phyloP scores from a whole-genome alignment of 768 basidiomycete species.

The Phallus indusiatus region DNA sequence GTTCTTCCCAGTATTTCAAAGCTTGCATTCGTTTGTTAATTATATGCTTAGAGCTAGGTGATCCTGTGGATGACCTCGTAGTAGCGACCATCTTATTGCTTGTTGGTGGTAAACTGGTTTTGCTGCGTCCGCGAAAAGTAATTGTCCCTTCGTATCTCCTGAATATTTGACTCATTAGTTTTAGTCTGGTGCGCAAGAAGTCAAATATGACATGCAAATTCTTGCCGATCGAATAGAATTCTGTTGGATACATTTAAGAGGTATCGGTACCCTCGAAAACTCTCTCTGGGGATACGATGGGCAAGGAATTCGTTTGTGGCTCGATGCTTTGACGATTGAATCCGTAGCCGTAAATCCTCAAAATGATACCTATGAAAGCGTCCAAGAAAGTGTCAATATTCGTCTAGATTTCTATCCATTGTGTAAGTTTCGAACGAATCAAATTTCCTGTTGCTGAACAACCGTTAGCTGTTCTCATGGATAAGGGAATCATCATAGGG shows the following conservation, averaged over 20 bases:
- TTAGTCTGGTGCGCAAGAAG: conserved; percentile 77
- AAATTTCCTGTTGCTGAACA: conserved; percentile 5
- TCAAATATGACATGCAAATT: conserved; percentile 95
- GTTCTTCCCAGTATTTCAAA: conserved; percentile 19
- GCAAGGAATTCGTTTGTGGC: conserved; percentile 81
- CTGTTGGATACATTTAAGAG: conserved; percentile 96
- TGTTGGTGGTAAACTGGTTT: conserved; percentile 81
- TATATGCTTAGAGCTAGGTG: conserved; percentile 67
- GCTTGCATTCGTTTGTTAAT: conserved; percentile 3
- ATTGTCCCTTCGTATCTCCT: conserved; percentile 7
- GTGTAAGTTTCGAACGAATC: conserved; percentile 40
- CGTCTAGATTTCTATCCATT: conserved; percentile 91
- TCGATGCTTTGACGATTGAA: conserved; percentile 91
- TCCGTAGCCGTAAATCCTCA: conserved; percentile 26
- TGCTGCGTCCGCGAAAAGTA: conserved; percentile 84
- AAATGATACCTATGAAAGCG: conserved; percentile 36
- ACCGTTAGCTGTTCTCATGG: conserved; percentile 84
- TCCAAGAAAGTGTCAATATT: conserved; percentile 91
- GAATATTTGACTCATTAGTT: neutral
- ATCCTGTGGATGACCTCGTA: conserved; percentile 85
- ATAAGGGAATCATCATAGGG: conserved; percentile 97
- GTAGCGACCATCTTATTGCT: conserved; percentile 95
- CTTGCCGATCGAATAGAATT: conserved; percentile 96
- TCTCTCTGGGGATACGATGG: conserved; percentile 98
- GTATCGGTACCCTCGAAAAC: conserved; percentile 89